phyloP scores from a whole-genome alignment of 1,139 yeast species.

The Candida buenavistaensis region DNA sequence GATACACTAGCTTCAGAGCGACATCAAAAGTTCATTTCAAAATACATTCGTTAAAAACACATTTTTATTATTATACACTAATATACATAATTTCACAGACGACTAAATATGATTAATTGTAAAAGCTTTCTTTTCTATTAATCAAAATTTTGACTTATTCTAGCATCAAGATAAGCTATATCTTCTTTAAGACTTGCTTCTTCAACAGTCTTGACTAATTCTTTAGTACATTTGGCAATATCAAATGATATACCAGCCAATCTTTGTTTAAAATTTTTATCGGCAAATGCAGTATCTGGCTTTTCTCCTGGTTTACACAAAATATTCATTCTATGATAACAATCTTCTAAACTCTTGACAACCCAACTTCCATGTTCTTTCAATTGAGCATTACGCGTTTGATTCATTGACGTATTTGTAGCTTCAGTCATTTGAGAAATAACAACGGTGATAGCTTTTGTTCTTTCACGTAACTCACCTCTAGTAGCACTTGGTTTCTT shows the following conservation, averaged over 20 bases:
- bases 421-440: conserved; percentile 90
- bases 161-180: conserved; percentile 53
- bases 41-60: conserved; percentile 49
- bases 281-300: conserved; percentile 70
- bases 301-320: conserved; percentile 55
- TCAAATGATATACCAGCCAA: conserved; percentile 95
- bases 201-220: conserved; percentile 91
- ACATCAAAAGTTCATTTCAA: conserved; percentile 70
- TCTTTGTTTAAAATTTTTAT: conserved; percentile 86
- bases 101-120: too few relatives aligned
- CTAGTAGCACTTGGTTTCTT: conserved; percentile 76
- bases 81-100: conserved; percentile 6
- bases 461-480: conserved; percentile 70
- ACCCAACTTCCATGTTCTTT: conserved; percentile 93
- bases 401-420: conserved; percentile 85
- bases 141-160: conserved; percentile 38
- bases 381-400: conserved; percentile 76
- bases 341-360: conserved; percentile 80
- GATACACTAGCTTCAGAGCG: conserved; percentile 68
- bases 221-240: conserved; percentile 94
- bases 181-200: conserved; percentile 88
- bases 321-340: conserved; percentile 74
- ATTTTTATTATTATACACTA: conserved; percentile 4
- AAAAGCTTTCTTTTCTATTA: too few relatives aligned
- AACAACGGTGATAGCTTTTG: conserved; percentile 71